A percentile compares a stretch with the other conserved stretches of the same genome.
phyloP scores from a whole-genome alignment of 2,329 filamentous ascomycete genomes.

The Pezicula carpinea region DNA sequence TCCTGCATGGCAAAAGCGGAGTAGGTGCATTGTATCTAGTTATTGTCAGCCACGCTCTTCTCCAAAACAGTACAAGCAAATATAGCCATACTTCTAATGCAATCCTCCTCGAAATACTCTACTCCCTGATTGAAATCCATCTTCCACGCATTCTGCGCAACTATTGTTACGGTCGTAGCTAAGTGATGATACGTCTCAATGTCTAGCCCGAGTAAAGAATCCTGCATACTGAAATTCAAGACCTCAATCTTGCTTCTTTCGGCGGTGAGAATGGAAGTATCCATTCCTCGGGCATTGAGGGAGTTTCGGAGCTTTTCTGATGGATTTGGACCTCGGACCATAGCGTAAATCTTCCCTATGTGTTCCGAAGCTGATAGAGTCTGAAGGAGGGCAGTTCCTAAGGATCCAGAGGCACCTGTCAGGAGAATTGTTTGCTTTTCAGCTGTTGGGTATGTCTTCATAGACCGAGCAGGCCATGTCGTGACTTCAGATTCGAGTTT shows the following conservation, averaged over 20 bases:
- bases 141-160: constrained; percentile 28
- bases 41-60: neutral
- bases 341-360: constrained; percentile 20
- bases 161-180: constrained; percentile 19
- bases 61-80: neutral
- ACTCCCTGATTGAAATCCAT: constrained; percentile 27
- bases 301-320: constrained; percentile 11
- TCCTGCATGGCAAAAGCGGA: constrained; percentile 22
- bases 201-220: constrained; percentile 22
- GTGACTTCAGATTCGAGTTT: constrained; percentile 20
- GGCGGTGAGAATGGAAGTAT: constrained; percentile 15
- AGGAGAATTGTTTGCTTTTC: constrained; percentile 19
- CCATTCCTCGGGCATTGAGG: constrained; percentile 12
- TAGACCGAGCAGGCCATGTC: constrained; percentile 14
- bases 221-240: constrained; percentile 25
- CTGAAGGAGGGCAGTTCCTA: constrained; percentile 21
- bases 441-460: constrained; percentile 3
- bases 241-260: constrained; percentile 17
- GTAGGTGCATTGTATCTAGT: constrained; percentile 25
- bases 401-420: constrained; percentile 22
- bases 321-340: constrained; percentile 19
- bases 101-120: constrained; percentile 27
- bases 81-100: constrained; percentile 21
- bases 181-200: constrained; percentile 20
- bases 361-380: constrained; percentile 11